phyloP scores from a whole-genome alignment of 164 flowering plant genomes.

The Vitis amurensis region DNA sequence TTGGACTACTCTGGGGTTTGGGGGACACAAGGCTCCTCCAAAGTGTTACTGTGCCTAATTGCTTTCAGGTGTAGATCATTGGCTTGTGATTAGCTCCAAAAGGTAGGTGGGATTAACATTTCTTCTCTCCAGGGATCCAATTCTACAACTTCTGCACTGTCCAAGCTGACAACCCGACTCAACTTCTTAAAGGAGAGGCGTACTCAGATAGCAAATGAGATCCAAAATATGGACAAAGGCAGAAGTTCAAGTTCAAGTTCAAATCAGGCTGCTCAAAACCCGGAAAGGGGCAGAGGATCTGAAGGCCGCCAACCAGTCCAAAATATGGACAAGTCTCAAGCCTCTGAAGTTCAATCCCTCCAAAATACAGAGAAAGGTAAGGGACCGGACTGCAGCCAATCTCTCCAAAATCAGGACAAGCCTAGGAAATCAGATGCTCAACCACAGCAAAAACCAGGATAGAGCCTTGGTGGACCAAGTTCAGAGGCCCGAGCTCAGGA shows the following conservation, averaged over 20 bases:
- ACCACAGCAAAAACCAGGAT: constrained; percentile 8
- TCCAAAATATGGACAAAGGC: constrained; percentile 47
- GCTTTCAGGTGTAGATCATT: no score
- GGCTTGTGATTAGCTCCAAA: not conserved
- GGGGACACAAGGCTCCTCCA: no score
- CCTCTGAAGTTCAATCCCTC: constrained; percentile 6
- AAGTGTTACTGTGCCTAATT: no score
- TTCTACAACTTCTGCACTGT: constrained; percentile 59
- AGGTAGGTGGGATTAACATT: constrained; percentile 1
- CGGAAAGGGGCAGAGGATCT: constrained; percentile 23
- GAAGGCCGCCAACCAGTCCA: constrained; percentile 17
- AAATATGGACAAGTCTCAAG: constrained; percentile 14
- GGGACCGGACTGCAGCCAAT: constrained; percentile 5
- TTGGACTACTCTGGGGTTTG: no score
- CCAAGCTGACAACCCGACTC: constrained; percentile 74
- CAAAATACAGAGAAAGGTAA: constrained; percentile 13
- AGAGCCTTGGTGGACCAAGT: constrained; percentile 10
- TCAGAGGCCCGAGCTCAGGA: not conserved
- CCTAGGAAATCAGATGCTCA: constrained; percentile 8
- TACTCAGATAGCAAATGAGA: constrained; percentile 63
- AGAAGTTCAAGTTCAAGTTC: constrained; percentile 5
- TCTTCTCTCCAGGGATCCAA: constrained; percentile 43
- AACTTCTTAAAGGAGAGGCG: constrained; percentile 80
- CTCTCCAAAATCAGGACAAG: constrained; percentile 13
- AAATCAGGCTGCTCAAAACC: constrained; percentile 19